Conservation (phyloP, 2,329 filamentous ascomycete genomes). For the Ophiostoma ulmi region DNA sequence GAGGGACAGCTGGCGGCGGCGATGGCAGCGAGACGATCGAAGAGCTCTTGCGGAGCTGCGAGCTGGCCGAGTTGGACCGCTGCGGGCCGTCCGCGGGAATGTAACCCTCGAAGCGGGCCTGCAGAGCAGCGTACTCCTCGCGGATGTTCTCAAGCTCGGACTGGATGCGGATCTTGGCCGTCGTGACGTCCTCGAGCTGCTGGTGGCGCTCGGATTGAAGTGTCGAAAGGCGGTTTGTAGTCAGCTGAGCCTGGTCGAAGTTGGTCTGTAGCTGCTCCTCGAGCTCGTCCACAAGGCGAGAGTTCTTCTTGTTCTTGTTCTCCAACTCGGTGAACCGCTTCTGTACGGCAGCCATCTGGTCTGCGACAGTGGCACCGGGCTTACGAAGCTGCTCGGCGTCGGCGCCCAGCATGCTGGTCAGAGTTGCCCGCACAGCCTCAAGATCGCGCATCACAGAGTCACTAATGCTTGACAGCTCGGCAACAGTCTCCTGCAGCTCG, state of each 20-base stretch:
- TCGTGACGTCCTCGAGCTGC: conserved; percentile 73
- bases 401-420: conserved; percentile 51
- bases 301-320: conserved; percentile 78
- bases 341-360: conserved; percentile 58
- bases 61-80: conserved; percentile 55
- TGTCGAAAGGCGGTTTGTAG: conserved; percentile 79
- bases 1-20: conserved; percentile 89
- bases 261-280: conserved; percentile 94
- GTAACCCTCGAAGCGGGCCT: conserved; percentile 60
- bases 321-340: conserved; percentile 60
- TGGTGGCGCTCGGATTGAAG: conserved; percentile 68
- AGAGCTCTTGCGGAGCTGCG: conserved; percentile 76
- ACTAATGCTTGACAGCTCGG: conserved; percentile 54
- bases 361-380: conserved; percentile 45
- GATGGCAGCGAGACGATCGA: conserved; percentile 83
- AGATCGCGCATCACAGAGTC: conserved; percentile 58
- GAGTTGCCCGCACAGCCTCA: conserved; percentile 52
- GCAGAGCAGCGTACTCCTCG: conserved; percentile 68
- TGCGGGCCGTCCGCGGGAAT: conserved; percentile 40
- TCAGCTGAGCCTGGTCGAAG: conserved; percentile 85
- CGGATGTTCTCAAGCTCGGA: conserved; percentile 62
- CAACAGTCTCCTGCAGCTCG: conserved; percentile 52
- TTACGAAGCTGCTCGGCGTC: conserved; percentile 43
- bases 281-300: conserved; percentile 85
- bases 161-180: conserved; percentile 58